These are phyloP conservation scores for Epithele typhae DNA, from an alignment of 768 basidiomycete species.

Conservation along the genomic window DNA sequence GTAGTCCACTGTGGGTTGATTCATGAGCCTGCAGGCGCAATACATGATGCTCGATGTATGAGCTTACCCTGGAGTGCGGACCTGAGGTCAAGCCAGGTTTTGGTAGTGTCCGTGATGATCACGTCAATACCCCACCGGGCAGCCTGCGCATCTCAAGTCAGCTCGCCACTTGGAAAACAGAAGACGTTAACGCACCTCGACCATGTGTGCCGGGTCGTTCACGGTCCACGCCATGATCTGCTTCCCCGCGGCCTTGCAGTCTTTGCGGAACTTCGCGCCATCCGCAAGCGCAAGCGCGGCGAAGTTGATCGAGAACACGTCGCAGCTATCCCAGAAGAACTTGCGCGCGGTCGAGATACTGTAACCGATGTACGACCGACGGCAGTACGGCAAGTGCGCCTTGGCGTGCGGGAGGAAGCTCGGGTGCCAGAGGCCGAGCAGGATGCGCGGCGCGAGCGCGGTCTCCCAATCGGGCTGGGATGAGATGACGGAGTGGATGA, in stretches of 20 bases:
- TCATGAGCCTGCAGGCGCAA: not conserved
- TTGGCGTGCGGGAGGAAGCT: constrained; percentile 79
- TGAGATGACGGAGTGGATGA: constrained; percentile 70
- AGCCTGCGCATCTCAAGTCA: constrained; percentile 50
- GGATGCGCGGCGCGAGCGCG: constrained; percentile 70
- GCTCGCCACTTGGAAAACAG: not conserved
- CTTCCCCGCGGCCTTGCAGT: constrained; percentile 79
- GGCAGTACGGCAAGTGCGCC: constrained; percentile 73
- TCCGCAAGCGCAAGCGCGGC: constrained; percentile 63
- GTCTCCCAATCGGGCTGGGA: constrained; percentile 69
- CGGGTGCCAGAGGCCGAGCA: constrained; percentile 89
- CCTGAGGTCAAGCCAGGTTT: constrained; percentile 36
- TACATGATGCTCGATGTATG: not conserved
- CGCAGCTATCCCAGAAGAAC: constrained; percentile 87
- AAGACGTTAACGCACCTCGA: constrained; percentile 56
- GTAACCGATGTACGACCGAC: constrained; percentile 79
- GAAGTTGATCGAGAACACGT: constrained; percentile 86
- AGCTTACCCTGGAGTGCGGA: constrained; percentile 24
- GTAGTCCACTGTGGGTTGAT: constrained; percentile 50
- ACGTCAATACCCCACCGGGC: constrained; percentile 47
- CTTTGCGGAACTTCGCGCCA: constrained; percentile 73
- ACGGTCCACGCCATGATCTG: constrained; percentile 95
- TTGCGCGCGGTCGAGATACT: constrained; percentile 68
- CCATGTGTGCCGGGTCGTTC: constrained; percentile 84
- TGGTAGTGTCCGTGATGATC: constrained; percentile 42